A percentile compares a stretch with the other conserved stretches of the same genome.
These are phyloP conservation scores for Graphilbum fragrans DNA, from an alignment of 2,329 filamentous ascomycete genomes.

Conservation along the genomic window DNA sequence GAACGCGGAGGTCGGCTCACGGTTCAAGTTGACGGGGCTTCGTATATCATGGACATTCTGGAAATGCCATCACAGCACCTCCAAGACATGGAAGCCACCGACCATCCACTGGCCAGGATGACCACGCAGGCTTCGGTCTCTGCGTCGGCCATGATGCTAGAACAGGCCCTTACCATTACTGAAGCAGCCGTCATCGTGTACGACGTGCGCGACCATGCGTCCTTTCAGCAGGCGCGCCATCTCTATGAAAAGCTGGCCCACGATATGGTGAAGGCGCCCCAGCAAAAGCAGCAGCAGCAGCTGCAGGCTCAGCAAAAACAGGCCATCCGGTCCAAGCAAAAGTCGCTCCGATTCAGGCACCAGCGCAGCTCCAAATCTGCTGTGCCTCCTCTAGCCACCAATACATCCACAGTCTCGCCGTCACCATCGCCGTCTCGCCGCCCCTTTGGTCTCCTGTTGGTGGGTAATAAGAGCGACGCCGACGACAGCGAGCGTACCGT, in stretches of 20 bases:
- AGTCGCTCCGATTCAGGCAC: too few relatives aligned
- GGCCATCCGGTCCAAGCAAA: neutral
- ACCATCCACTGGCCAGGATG: neutral
- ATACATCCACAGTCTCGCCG: neutral
- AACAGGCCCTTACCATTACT: constrained; percentile 25
- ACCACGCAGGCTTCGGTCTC: neutral
- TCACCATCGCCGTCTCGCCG: constrained; percentile 1
- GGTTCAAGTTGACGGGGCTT: constrained; percentile 18
- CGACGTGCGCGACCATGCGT: constrained; percentile 16
- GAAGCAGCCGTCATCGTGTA: constrained; percentile 26
- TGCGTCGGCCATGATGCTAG: constrained; percentile 15
- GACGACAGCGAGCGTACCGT: constrained; percentile 17
- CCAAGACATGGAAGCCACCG: constrained; percentile 10
- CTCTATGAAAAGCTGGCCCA: constrained; percentile 16
- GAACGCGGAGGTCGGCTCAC: constrained; percentile 20
- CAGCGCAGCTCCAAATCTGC: too few relatives aligned
- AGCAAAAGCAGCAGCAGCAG: neutral
- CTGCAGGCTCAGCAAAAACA: neutral
- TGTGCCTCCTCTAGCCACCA: too few relatives aligned
- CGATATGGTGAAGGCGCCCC: constrained; percentile 3
- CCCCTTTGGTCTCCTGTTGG: constrained; percentile 20
- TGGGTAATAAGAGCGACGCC: constrained; percentile 23
- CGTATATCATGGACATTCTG: constrained; percentile 23
- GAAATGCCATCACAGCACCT: constrained; percentile 23
- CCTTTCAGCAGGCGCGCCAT: constrained; percentile 14